Evolutionary conservation across 805 yeast genomes (phyloP).

Genomic region (Blastobotrys peoriensis): DNA sequence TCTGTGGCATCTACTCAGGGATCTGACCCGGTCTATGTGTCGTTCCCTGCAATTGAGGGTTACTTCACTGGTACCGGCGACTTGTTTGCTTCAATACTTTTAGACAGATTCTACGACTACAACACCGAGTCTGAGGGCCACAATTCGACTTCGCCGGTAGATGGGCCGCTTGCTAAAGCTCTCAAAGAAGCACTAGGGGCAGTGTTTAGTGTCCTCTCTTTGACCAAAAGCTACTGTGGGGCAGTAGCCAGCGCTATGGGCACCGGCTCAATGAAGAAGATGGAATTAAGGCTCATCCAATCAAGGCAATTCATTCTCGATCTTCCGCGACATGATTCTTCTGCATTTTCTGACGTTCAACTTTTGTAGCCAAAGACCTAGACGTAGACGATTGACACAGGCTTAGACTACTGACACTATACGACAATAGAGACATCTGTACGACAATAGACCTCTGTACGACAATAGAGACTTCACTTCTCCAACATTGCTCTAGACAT

Average conservation of each 20-base stretch:
- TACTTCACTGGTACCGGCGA: conserved; percentile 97
- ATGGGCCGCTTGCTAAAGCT: conserved; percentile 29
- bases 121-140: neutral
- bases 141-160: neutral
- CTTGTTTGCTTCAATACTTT: conserved; percentile 69
- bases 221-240: conserved; percentile 19
- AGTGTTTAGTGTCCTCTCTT: conserved; percentile 42
- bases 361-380: neutral
- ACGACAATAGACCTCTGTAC: too few species aligned
- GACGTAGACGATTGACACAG: neutral
- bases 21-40: conserved; percentile 32
- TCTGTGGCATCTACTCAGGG: conserved; percentile 40
- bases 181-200: conserved; percentile 35
- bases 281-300: conserved; percentile 66
- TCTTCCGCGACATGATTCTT: neutral
- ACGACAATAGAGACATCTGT: too few species aligned
- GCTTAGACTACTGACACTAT: neutral
- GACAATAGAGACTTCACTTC: too few species aligned
- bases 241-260: neutral
- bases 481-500: too few species aligned
- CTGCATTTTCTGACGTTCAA: neutral
- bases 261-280: conserved; percentile 51
- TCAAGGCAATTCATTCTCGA: conserved; percentile 36
- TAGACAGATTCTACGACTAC: conserved; percentile 44
- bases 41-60: conserved; percentile 59